These are phyloP conservation scores for Hemisphaericaspora nanyangensis DNA, from an alignment of 805 yeast species.

Conservation along the genomic window DNA sequence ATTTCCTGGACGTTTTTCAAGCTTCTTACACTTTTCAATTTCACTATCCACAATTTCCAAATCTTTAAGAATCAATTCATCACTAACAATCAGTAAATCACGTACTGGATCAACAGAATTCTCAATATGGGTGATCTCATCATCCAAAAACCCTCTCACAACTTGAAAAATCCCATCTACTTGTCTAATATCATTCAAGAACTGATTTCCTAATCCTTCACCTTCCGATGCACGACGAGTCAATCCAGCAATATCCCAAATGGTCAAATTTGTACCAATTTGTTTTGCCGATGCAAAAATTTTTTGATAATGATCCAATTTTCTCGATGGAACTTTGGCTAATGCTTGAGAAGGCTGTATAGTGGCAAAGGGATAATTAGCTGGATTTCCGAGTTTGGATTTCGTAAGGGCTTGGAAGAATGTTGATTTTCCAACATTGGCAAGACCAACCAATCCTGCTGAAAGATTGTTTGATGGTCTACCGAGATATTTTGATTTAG, in stretches of 20 bases:
- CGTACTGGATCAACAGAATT: constrained; percentile 55
- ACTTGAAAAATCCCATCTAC: constrained; percentile 72
- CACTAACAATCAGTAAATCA: constrained; percentile 60
- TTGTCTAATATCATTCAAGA: constrained; percentile 62
- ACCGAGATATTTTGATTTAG: constrained; percentile 16
- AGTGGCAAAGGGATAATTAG: constrained; percentile 67
- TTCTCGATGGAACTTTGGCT: constrained; percentile 48
- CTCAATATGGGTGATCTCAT: constrained; percentile 65
- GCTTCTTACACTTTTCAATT: constrained; percentile 26
- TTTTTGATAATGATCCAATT: constrained; percentile 44
- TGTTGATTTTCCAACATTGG: constrained; percentile 53
- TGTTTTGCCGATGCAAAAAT: constrained; percentile 48
- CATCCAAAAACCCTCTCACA: constrained; percentile 61
- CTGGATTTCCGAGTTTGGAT: constrained; percentile 54
- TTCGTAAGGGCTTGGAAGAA: constrained; percentile 54
- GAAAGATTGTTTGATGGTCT: constrained; percentile 35
- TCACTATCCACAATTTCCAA: constrained; percentile 59
- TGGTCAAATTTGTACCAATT: constrained; percentile 53
- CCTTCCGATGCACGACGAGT: constrained; percentile 61
- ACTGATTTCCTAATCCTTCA: constrained; percentile 73
- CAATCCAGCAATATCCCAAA: constrained; percentile 69
- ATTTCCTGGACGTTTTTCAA: constrained; percentile 25
- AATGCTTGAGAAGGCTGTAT: constrained; percentile 69
- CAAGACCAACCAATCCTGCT: constrained; percentile 53
- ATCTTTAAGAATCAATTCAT: constrained; percentile 58